These are phyloP conservation scores for Aspergillus heteromorphus DNA, from an alignment of 495 filamentous ascomycete species.

Conservation along the genomic window DNA sequence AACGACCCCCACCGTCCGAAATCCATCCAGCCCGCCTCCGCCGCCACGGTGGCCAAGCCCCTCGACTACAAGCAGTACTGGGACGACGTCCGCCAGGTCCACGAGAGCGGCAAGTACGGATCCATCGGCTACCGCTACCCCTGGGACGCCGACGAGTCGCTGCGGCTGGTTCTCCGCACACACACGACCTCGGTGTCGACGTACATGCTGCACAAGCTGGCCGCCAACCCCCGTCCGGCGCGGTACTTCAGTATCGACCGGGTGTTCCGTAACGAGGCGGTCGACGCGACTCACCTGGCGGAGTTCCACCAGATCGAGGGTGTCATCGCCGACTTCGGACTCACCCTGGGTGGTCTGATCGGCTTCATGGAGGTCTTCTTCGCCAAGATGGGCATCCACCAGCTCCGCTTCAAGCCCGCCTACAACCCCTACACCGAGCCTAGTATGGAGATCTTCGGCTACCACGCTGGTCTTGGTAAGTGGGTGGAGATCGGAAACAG, in stretches of 20 bases:
- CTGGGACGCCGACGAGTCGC: constrained; percentile 83
- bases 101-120: constrained; percentile 81
- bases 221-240: constrained; percentile 71
- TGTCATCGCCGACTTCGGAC: constrained; percentile 90
- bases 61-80: constrained; percentile 80
- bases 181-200: constrained; percentile 91
- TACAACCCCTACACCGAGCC: constrained; percentile 99
- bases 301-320: constrained; percentile 99
- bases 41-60: constrained; percentile 33
- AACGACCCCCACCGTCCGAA: constrained; percentile 36
- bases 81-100: constrained; percentile 77
- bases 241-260: constrained; percentile 97
- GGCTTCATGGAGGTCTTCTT: constrained; percentile 98
- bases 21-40: constrained; percentile 24
- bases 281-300: constrained; percentile 92
- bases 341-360: constrained; percentile 89
- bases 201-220: constrained; percentile 83
- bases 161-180: constrained; percentile 85
- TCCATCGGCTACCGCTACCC: constrained; percentile 94
- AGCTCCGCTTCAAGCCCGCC: constrained; percentile 91
- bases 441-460: constrained; percentile 93
- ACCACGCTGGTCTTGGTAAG: constrained; percentile 82
- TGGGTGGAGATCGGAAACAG: constrained; percentile 97
- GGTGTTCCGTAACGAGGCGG: constrained; percentile 93
- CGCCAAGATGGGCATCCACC: constrained; percentile 84